Conservation (phyloP, 495 filamentous ascomycete genomes). For the Cenococcum geophilum region DNA sequence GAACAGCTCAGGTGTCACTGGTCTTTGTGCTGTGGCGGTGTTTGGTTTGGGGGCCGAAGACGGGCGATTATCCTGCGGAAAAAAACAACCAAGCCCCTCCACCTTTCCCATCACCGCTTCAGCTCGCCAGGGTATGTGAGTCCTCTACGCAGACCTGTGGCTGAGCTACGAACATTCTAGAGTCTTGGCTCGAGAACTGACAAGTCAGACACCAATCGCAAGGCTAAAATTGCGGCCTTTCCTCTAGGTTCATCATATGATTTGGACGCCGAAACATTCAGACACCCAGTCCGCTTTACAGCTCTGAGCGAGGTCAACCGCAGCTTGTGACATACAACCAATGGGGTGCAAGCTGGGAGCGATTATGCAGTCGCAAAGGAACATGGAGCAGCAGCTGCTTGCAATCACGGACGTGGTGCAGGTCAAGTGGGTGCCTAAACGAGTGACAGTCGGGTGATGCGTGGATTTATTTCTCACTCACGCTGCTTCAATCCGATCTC, state of each 20-base stretch:
- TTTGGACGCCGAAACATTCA: not conserved
- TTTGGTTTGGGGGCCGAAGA: no score
- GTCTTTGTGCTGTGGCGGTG: no score
- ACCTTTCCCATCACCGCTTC: not conserved
- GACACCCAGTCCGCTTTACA: not conserved
- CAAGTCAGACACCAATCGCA: not conserved
- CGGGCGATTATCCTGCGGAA: no score
- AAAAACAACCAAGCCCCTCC: not conserved
- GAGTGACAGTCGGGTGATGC: not conserved
- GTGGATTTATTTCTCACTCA: no score
- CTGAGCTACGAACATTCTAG: not conserved
- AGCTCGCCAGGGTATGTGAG: not conserved
- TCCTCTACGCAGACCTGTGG: not conserved
- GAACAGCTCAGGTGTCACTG: no score
- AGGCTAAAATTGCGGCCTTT: not conserved
- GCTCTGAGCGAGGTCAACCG: not conserved
- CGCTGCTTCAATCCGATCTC: no score
- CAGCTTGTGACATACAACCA: not conserved
- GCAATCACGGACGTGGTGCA: not conserved
- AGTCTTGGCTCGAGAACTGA: not conserved
- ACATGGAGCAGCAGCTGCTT: conserved; percentile 3
- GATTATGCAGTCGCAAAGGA: not conserved
- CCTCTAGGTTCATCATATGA: not conserved
- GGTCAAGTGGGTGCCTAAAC: not conserved
- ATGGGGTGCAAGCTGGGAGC: not conserved